Percentiles rank a stretch among this genome's conserved stretches.
phyloP scores from a whole-genome alignment of 257 asterid genomes.

The Solanum dulcamara region DNA sequence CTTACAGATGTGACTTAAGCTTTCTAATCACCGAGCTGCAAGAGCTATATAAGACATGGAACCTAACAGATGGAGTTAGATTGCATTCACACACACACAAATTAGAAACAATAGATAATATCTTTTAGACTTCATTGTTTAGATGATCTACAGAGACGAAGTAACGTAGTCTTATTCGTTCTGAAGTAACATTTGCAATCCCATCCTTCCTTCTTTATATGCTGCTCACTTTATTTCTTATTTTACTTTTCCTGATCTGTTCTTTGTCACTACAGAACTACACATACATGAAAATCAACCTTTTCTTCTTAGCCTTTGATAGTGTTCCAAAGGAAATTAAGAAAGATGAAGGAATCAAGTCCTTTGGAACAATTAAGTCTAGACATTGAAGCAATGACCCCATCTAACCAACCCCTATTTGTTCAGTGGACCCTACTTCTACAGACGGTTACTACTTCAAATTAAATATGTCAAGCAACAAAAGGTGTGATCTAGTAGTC shows the following conservation, averaged over 20 bases:
- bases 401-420: not conserved
- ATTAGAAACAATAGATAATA: not conserved
- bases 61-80: not conserved
- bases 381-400: not conserved
- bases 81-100: not conserved
- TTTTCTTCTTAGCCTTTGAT: not conserved
- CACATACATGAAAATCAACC: not conserved
- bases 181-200: not conserved
- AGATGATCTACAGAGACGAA: not conserved
- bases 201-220: not conserved
- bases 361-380: not conserved
- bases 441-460: not conserved
- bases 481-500: not conserved
- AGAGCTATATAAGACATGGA: not conserved
- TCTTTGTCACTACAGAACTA: not conserved
- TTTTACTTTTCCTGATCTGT: not conserved
- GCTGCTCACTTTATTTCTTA: not conserved
- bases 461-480: not conserved
- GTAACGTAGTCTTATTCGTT: not conserved
- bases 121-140: not conserved
- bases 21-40: not conserved
- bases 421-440: not conserved
- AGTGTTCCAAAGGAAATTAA: not conserved
- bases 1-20: not conserved
- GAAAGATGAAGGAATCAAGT: not conserved